phyloP scores from a whole-genome alignment of 768 basidiomycete genomes.

The Arthromyces matolae region DNA sequence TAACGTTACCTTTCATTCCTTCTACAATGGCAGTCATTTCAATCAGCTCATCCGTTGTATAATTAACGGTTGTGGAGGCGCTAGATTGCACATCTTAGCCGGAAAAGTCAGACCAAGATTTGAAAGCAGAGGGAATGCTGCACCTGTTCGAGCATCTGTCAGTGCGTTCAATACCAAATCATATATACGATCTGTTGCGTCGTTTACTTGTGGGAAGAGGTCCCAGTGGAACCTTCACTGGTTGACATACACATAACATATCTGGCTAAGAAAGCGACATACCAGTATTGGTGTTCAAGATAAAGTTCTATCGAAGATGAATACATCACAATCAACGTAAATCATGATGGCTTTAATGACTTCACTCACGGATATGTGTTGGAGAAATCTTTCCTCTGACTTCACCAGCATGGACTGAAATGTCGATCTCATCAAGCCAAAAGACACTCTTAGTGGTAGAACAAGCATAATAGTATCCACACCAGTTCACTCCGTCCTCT shows the following conservation, averaged over 20 bases:
- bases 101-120: not conserved
- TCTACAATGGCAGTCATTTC: conserved; percentile 14
- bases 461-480: conserved; percentile 11
- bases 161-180: conserved; percentile 2
- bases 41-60: not conserved
- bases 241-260: too few species aligned
- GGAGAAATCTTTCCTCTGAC: not conserved
- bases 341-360: not conserved
- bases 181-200: not conserved
- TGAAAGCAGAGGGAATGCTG: not conserved
- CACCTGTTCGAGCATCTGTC: conserved; percentile 13
- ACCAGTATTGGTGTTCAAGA: conserved; percentile 10
- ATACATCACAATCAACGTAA: too few species aligned
- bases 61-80: not conserved
- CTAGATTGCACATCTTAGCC: conserved; percentile 4
- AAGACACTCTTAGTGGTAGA: conserved; percentile 9
- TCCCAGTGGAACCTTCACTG: conserved; percentile 11
- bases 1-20: conserved; percentile 2
- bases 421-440: conserved; percentile 8
- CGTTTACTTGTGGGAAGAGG: conserved; percentile 4
- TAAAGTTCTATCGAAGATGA: not conserved
- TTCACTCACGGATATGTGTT: conserved; percentile 4
- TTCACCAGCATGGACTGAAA: not conserved
- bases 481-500: conserved; percentile 1
- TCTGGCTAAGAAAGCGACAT: not conserved